phyloP scores from a whole-genome alignment of 371 early-diverging fungal genomes.

The Circinella minor region DNA sequence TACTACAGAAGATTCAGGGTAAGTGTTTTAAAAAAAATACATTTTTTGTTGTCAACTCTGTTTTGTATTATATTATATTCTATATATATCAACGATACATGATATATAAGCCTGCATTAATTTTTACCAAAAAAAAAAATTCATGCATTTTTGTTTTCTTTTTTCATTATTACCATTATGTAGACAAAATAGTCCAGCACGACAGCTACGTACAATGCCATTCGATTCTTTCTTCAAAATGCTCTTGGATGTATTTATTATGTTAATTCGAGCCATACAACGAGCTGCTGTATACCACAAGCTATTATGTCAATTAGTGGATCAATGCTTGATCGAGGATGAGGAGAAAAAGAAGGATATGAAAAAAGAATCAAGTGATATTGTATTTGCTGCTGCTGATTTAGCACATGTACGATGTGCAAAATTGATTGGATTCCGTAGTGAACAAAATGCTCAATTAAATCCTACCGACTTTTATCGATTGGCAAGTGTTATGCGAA shows the following conservation, averaged over 20 bases:
- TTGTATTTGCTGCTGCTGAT: slow-evolving; percentile 77
- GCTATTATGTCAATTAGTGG: slow-evolving; percentile 53
- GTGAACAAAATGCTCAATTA: slow-evolving; percentile 88
- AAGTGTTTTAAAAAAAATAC: background rate
- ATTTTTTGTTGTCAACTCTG: too few relatives aligned
- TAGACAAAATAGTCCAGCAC: slow-evolving; percentile 35
- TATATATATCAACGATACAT: too few relatives aligned
- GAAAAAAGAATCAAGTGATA: slow-evolving; percentile 61
- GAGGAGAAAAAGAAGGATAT: slow-evolving; percentile 14
- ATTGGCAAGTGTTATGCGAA: slow-evolving; percentile 74
- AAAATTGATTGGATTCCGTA: slow-evolving; percentile 82
- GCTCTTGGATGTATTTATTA: slow-evolving; percentile 70
- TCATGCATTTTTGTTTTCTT: too few relatives aligned
- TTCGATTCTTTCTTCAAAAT: slow-evolving; percentile 82
- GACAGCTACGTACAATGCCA: slow-evolving; percentile 71
- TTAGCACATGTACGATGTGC: slow-evolving; percentile 87
- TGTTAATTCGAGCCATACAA: slow-evolving; percentile 67
- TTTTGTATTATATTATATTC: too few relatives aligned
- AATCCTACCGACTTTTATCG: slow-evolving; percentile 87
- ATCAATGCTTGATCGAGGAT: slow-evolving; percentile 31
- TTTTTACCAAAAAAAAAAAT: background rate
- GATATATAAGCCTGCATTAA: background rate
- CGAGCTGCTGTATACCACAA: slow-evolving; percentile 67
- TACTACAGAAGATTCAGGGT: slow-evolving; percentile 11
- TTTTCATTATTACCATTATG: background rate